These are phyloP conservation scores for Hypomontagnella monticulosa DNA, from an alignment of 495 filamentous ascomycete genomes.

Conservation along the genomic window DNA sequence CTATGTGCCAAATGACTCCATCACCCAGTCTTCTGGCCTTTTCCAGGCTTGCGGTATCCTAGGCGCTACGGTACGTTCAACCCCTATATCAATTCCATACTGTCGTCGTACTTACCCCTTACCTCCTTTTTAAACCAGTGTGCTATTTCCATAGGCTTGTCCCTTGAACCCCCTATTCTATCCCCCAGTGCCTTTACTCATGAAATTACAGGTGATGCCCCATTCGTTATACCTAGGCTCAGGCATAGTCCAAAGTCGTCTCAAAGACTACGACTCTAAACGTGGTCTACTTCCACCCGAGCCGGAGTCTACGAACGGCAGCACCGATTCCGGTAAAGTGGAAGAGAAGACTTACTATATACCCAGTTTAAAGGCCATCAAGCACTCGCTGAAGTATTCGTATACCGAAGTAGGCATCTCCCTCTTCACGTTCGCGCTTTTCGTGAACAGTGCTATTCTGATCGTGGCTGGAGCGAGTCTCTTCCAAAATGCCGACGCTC, in stretches of 20 bases:
- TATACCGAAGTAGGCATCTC: constrained; percentile 78
- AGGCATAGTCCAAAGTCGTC: constrained; percentile 84
- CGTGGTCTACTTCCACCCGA: constrained; percentile 62
- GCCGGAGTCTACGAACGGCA: constrained; percentile 39
- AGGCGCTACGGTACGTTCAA: constrained; percentile 73
- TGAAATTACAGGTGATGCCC: constrained; percentile 71
- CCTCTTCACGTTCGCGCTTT: constrained; percentile 92
- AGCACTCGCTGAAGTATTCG: constrained; percentile 80
- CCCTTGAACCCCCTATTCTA: too few species aligned
- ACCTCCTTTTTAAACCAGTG: too few species aligned
- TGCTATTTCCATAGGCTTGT: too few species aligned
- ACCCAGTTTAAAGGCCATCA: constrained; percentile 80
- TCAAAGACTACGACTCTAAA: constrained; percentile 78
- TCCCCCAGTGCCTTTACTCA: background rate
- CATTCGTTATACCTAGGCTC: constrained; percentile 91
- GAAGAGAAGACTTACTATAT: constrained; percentile 70
- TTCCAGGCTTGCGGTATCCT: constrained; percentile 94
- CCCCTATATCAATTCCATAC: background rate
- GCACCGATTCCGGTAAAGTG: constrained; percentile 32
- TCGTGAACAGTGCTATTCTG: constrained; percentile 90
- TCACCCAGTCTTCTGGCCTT: constrained; percentile 73
- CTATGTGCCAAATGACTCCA: constrained; percentile 79
- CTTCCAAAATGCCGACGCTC: constrained; percentile 65
- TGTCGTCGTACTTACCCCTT: background rate
- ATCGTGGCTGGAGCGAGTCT: constrained; percentile 87